Conservation (phyloP, 2,329 filamentous ascomycete genomes). For the Cordyceps farinosa region DNA sequence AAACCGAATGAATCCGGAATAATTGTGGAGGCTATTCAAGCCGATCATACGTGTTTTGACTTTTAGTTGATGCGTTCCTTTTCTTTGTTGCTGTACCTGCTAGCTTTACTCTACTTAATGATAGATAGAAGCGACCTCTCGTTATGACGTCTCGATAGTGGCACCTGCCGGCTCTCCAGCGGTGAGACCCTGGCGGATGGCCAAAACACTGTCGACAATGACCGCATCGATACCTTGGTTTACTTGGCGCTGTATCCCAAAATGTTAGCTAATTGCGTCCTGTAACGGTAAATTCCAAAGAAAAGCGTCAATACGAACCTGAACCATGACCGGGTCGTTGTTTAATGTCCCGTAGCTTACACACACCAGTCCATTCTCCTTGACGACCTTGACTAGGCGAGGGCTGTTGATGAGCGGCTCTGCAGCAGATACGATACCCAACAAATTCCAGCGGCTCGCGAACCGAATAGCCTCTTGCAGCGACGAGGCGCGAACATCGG, state of each 20-base stretch:
- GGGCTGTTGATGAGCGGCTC: slow-evolving; percentile 88
- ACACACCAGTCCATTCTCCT: slow-evolving; percentile 89
- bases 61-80: not conserved
- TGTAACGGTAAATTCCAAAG: not conserved
- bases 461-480: slow-evolving; percentile 95
- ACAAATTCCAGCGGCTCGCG: slow-evolving; percentile 87
- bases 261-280: not conserved
- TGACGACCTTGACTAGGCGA: slow-evolving; percentile 84
- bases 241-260: slow-evolving; percentile 66
- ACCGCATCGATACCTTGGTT: slow-evolving; percentile 96
- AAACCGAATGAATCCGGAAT: too few species aligned
- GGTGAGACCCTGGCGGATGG: slow-evolving; percentile 86
- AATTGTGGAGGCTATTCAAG: not conserved
- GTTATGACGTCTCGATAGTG: not conserved
- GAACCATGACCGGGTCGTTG: slow-evolving; percentile 80
- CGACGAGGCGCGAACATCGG: slow-evolving; percentile 85
- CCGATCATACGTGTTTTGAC: not conserved
- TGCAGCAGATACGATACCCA: slow-evolving; percentile 86
- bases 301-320: slow-evolving; percentile 49
- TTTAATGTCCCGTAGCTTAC: slow-evolving; percentile 91
- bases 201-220: slow-evolving; percentile 92
- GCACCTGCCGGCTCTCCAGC: slow-evolving; percentile 21
- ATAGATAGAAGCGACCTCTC: not conserved
- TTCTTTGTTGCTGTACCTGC: not conserved
- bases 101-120: not conserved